Evolutionary conservation across 495 filamentous ascomycete species (phyloP).

Genomic region (Entonaema liquescens): DNA sequence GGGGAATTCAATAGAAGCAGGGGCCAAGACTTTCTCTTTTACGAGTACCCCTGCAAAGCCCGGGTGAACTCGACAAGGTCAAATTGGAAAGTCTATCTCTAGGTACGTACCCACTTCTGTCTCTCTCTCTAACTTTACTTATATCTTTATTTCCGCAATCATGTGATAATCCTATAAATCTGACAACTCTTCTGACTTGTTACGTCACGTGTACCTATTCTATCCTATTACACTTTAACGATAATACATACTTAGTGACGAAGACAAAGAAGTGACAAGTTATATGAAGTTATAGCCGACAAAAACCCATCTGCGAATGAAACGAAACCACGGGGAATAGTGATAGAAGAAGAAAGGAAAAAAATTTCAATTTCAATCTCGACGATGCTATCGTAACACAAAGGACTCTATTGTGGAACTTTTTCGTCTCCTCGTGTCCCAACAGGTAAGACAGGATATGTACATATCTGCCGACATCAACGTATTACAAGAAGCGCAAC

Average conservation of each 20-base stretch:
- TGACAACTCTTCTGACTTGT: background rate
- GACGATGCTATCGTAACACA: constrained; percentile 8
- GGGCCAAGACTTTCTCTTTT: constrained; percentile 15
- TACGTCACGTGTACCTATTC: background rate
- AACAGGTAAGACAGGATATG: constrained; percentile 30
- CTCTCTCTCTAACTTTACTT: background rate
- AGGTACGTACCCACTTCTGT: background rate
- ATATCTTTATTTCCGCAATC: constrained; percentile 5
- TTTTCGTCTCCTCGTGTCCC: constrained; percentile 27
- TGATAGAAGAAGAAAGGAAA: background rate
- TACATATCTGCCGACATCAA: constrained; percentile 18
- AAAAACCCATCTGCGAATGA: background rate
- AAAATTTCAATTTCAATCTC: background rate
- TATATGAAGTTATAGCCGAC: background rate
- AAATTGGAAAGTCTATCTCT: constrained; percentile 2
- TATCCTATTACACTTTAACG: constrained; percentile 11
- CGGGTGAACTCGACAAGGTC: background rate
- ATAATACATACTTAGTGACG: background rate
- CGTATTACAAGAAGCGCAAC: constrained; percentile 22
- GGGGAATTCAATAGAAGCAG: constrained; percentile 19
- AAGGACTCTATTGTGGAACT: constrained; percentile 23
- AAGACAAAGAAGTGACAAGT: background rate
- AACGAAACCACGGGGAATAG: background rate
- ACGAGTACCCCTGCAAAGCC: constrained; percentile 12
- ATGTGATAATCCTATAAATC: constrained; percentile 27